These are phyloP conservation scores for Hamigera avellanea DNA, from an alignment of 495 filamentous ascomycete species.

Conservation along the genomic window DNA sequence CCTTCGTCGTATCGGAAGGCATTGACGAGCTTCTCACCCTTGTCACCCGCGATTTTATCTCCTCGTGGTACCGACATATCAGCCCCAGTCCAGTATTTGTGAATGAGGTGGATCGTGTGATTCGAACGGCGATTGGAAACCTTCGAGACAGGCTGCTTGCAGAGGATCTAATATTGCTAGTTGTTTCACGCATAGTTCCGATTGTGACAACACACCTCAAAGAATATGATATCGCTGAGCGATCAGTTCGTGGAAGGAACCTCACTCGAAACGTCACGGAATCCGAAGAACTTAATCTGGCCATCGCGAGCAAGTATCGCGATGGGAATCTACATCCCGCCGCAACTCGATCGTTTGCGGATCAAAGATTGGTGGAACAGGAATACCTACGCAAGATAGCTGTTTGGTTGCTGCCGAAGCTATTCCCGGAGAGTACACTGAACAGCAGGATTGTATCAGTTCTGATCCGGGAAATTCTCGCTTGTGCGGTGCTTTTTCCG, in stretches of 20 bases:
- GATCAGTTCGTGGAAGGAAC: slow-evolving; percentile 72
- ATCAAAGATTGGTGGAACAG: slow-evolving; percentile 73
- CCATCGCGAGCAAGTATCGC: slow-evolving; percentile 84
- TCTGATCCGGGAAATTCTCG: slow-evolving; percentile 73
- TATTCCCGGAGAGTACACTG: slow-evolving; percentile 63
- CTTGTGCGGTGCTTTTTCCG: slow-evolving; percentile 33
- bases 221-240: slow-evolving; percentile 85
- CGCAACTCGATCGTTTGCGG: slow-evolving; percentile 67
- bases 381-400: slow-evolving; percentile 70
- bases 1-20: slow-evolving; percentile 65
- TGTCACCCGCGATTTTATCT: slow-evolving; percentile 74
- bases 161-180: slow-evolving; percentile 68
- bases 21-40: slow-evolving; percentile 71
- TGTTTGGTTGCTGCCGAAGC: slow-evolving; percentile 54
- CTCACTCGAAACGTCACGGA: slow-evolving; percentile 86
- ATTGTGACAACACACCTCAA: slow-evolving; percentile 84
- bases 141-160: slow-evolving; percentile 57
- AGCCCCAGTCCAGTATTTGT: slow-evolving; percentile 67
- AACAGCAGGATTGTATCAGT: slow-evolving; percentile 69
- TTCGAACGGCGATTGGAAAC: slow-evolving; percentile 61
- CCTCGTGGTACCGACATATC: slow-evolving; percentile 80
- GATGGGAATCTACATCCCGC: slow-evolving; percentile 86
- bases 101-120: slow-evolving; percentile 71
- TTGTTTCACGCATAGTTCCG: slow-evolving; percentile 73
- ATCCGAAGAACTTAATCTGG: slow-evolving; percentile 87